phyloP scores from a whole-genome alignment of 257 asterid species.

The Petrea volubilis region DNA sequence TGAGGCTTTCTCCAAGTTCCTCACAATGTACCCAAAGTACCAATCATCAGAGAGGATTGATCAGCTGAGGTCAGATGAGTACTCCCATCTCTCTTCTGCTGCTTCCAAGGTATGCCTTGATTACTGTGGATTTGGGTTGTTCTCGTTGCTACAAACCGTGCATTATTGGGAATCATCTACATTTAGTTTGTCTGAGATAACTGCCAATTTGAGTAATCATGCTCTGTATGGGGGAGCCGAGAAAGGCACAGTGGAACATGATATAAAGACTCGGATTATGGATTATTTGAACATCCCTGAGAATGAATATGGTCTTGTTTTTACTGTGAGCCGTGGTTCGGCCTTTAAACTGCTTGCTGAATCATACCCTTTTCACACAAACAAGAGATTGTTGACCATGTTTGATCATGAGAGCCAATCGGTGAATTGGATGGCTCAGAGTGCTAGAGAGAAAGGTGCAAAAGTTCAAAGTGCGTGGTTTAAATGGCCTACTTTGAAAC shows the following conservation, averaged over 20 bases:
- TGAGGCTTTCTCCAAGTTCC: constrained; percentile 80
- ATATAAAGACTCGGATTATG: constrained; percentile 83
- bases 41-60: constrained; percentile 85
- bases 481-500: constrained; percentile 95
- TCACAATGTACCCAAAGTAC: constrained; percentile 92
- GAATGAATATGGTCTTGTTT: constrained; percentile 93
- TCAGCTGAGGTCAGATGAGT: constrained; percentile 83
- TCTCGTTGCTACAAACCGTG: constrained; percentile 90
- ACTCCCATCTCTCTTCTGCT: constrained; percentile 69
- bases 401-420: constrained; percentile 98
- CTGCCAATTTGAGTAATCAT: constrained; percentile 96
- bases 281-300: constrained; percentile 96
- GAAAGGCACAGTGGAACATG: constrained; percentile 80
- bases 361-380: constrained; percentile 93
- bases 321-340: constrained; percentile 97
- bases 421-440: constrained; percentile 95
- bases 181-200: constrained; percentile 91
- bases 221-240: constrained; percentile 97
- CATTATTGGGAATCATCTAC: constrained; percentile 97
- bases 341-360: constrained; percentile 93
- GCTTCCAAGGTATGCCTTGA: constrained; percentile 90
- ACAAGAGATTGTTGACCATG: constrained; percentile 92
- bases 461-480: constrained; percentile 96
- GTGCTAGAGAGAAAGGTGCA: constrained; percentile 95
- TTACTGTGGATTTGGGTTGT: constrained; percentile 96